phyloP scores from a whole-genome alignment of 2,329 filamentous ascomycete genomes.

The Beauveria asiatica region DNA sequence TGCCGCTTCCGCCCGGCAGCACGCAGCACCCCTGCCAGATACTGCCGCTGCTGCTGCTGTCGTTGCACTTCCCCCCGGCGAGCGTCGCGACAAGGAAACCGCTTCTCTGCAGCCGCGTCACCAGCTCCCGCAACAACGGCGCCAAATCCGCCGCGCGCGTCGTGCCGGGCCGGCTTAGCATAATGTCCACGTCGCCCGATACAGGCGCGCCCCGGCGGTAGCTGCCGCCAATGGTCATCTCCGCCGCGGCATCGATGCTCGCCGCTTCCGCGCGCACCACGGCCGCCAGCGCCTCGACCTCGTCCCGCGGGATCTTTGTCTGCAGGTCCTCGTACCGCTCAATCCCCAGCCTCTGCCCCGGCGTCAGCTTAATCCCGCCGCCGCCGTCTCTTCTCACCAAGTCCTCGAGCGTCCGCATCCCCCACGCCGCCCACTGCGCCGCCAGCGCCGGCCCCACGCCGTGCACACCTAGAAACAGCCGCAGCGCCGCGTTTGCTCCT shows the following conservation, averaged over 20 bases:
- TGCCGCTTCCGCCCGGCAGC: slow-evolving; percentile 42
- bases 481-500: slow-evolving; percentile 50
- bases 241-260: slow-evolving; percentile 52
- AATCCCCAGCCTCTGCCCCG: slow-evolving; percentile 66
- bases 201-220: slow-evolving; percentile 70
- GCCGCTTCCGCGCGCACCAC: slow-evolving; percentile 53
- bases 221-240: slow-evolving; percentile 72
- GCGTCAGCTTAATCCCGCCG: slow-evolving; percentile 43
- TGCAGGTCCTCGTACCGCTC: slow-evolving; percentile 75
- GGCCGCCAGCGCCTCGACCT: slow-evolving; percentile 62
- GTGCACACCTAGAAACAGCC: slow-evolving; percentile 70
- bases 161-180: slow-evolving; percentile 64
- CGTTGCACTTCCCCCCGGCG: slow-evolving; percentile 40
- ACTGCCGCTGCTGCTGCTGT: slow-evolving; percentile 50
- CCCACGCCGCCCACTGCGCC: slow-evolving; percentile 66
- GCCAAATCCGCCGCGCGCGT: slow-evolving; percentile 45
- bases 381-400: slow-evolving; percentile 33
- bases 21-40: slow-evolving; percentile 88
- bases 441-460: slow-evolving; percentile 66
- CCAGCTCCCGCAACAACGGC: slow-evolving; percentile 53
- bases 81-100: slow-evolving; percentile 65
- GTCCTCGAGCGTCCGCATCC: slow-evolving; percentile 67
- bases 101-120: slow-evolving; percentile 49
- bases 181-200: slow-evolving; percentile 77
- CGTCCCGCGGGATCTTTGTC: slow-evolving; percentile 64